Evolutionary conservation across 1,284 basidiomycete species (phyloP), one percentile per base, ranked within the genome.

Genomic region (Moesziomyces antarcticus): DNA sequence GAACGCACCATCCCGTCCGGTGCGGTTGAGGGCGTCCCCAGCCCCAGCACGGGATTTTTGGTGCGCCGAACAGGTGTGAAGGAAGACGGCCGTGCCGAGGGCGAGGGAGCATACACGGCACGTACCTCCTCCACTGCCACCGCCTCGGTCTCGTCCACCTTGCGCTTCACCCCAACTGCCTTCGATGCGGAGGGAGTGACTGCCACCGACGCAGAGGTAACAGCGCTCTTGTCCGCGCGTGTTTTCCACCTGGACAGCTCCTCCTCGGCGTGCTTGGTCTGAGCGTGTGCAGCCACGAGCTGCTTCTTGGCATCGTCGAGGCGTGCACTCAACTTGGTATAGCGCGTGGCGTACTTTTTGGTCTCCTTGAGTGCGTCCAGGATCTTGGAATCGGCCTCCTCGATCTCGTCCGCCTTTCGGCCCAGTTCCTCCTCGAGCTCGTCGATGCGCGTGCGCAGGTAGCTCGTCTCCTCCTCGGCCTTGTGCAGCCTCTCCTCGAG

Each of bases 361-460:
- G 66, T 64, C 37, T 81, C 73, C 52, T 79, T 78, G 35, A 79
- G 56, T 16, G 71, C 74, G 3, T 58, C 60, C 2, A 81, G 54
- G 24, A 80, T 76, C 54, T 79, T 77, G n/a, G 50, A 50, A 43
- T 82, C 80, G 2, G 77, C 76, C 14, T 78, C 80, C 50, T 81
- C 79, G 52, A 73, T 68, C 24, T 82, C 80, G 13, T 69, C 66
- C 3, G 79, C 79, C 52, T 80, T 79, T 16, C 62, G 47, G 11
- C 44, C 54, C 9, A 82, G 60, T 40, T 81, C 78, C 13, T 52
- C 30, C 53, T 81, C 80, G 18, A 82, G 56, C 33, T 80, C 64
- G 3, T 22, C 50, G 25, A 79, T 65, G 14, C 73, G 52, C 8
- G 40, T 41, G 13, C 18, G 3, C 8, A 72, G 62, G 24, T 75